Percentiles rank a stretch among this genome's conserved stretches.
phyloP scores from a whole-genome alignment of 2,329 filamentous ascomycete species.

The Penicillium concentricum region DNA sequence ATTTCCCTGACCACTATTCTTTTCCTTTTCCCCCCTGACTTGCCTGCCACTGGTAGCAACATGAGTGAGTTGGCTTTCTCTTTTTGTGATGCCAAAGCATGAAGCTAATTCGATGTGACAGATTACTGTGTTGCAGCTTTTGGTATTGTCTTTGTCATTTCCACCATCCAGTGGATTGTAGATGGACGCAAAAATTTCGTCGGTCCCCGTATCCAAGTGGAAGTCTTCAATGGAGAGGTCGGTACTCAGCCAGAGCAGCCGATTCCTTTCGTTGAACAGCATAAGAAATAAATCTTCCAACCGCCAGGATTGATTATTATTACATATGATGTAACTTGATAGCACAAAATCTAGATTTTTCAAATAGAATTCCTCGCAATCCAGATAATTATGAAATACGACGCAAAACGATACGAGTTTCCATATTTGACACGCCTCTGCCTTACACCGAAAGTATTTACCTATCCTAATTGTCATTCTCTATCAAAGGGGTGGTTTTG shows the following conservation, averaged over 20 bases:
- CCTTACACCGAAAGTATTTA: neutral
- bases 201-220: conserved; percentile 51
- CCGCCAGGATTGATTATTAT: neutral
- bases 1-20: conserved; percentile 70
- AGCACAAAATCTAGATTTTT: neutral
- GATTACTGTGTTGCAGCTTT: conserved; percentile 54
- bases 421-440: too few species aligned
- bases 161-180: conserved; percentile 58
- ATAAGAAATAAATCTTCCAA: conserved; percentile 3
- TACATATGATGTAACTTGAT: neutral
- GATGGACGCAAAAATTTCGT: conserved; percentile 62
- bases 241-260: conserved; percentile 17
- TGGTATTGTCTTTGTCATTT: conserved; percentile 58
- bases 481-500: neutral
- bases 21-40: conserved; percentile 69
- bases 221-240: conserved; percentile 27
- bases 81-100: neutral
- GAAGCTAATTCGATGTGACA: conserved; percentile 12
- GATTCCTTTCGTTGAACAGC: conserved; percentile 18
- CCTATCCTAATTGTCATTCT: too few species aligned
- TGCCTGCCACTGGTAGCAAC: conserved; percentile 63
- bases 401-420: neutral
- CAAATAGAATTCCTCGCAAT: neutral
- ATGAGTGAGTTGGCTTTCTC: conserved; percentile 57
- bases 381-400: neutral